Base-by-base conservation (phyloP, 345 rosid species). In the Xanthoceras sorbifolium region DNA sequence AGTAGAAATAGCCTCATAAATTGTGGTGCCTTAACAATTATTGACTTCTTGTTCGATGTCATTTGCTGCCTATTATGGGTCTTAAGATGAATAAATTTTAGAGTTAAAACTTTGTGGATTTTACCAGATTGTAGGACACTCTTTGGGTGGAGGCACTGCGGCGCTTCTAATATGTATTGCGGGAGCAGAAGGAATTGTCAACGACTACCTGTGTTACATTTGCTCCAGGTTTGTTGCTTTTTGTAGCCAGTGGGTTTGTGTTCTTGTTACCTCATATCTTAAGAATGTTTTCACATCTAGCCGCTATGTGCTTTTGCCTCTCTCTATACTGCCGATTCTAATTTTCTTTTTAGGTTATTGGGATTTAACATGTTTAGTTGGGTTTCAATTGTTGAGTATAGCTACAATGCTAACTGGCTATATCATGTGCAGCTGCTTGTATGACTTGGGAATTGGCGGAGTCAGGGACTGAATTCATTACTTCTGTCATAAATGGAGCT, bases 391-490 rank as follows among this genome's bases (percentile, higher is more conserved):
- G 0, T 72, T 36, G 22, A 23, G 20, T 40, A 29, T 62, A n/a
- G 63, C 14, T 34, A 22, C 60, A 20, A 10, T 52, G 23, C 64
- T 61, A 46, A 62, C 32, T 54, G 36, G 61, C 29, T 71, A 0
- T 64, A n/a, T 71, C 34, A 15, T 70, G 32, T 82, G 74, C 91
- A 94, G 98, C 92, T 86, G 98, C 98, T 73, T 94, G 98, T 84
- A 92, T 94, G 98, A 94, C 97, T 6, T 91, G 98, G 97, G 98
- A 94, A 76, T 83, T 94, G 87, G 98, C 98, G 23, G 98, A 94
- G 83, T 94, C 98, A 0, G 97, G 98, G 74, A 77, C 70, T 48
- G 90, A 88, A 60, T 92, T 94, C 80, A 88, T 94, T 63, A 91
- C 87, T 25, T 81, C 97, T 73, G 89, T 94, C 63, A 85, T 94